These are phyloP conservation scores for Colletotrichum endophyticum DNA, from an alignment of 2,329 filamentous ascomycete genomes.

Conservation along the genomic window DNA sequence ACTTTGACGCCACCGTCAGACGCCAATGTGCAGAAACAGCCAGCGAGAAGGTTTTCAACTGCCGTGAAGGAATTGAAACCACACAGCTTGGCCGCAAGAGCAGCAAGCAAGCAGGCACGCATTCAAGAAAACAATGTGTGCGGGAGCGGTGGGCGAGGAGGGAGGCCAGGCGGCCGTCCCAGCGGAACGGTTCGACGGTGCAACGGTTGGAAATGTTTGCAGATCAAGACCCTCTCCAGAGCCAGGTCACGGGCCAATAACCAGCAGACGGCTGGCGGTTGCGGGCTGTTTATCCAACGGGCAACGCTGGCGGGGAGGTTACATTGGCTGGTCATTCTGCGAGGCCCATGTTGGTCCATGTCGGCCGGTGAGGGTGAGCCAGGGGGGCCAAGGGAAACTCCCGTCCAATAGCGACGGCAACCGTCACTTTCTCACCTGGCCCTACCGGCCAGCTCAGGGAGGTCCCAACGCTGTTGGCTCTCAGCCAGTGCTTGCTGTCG, in stretches of 20 bases:
- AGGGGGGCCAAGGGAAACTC: background rate
- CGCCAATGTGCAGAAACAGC: background rate
- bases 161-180: slow-evolving; percentile 7
- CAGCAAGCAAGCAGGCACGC: background rate
- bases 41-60: background rate
- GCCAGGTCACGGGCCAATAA: background rate
- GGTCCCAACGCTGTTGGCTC: background rate
- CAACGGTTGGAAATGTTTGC: slow-evolving; percentile 17
- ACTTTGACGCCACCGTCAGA: background rate
- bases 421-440: background rate
- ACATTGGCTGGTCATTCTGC: slow-evolving; percentile 7
- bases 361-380: background rate
- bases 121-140: background rate
- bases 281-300: slow-evolving; percentile 7
- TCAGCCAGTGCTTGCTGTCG: background rate
- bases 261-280: background rate
- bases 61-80: background rate
- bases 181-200: slow-evolving; percentile 19
- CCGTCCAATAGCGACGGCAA: background rate
- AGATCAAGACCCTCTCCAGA: slow-evolving; percentile 10
- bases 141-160: background rate
- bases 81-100: background rate
- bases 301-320: slow-evolving; percentile 3
- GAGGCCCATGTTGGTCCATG: slow-evolving; percentile 7
- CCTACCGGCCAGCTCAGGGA: slow-evolving; percentile 1